phyloP scores from a whole-genome alignment of 805 yeast genomes.

The Grigorovia yakushimaensis region DNA sequence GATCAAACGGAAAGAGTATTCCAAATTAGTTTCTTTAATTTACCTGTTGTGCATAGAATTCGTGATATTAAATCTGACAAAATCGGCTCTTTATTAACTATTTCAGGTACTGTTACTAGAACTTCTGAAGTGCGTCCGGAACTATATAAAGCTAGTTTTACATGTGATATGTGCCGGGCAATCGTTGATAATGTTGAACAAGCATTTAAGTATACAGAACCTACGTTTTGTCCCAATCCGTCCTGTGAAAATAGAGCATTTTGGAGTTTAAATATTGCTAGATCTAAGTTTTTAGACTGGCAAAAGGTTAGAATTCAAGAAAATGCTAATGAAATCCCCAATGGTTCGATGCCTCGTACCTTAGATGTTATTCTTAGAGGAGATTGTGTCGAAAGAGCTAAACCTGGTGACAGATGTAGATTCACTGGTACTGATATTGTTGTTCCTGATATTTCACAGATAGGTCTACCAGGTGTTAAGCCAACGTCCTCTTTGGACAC shows the following conservation, averaged over 20 bases:
- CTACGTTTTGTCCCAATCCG: constrained; percentile 82
- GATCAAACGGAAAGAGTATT: constrained; percentile 63
- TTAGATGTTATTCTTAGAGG: constrained; percentile 88
- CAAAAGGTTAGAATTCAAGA: constrained; percentile 93
- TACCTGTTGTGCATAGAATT: constrained; percentile 74
- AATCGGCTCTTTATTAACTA: constrained; percentile 73
- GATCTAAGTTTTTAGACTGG: constrained; percentile 91
- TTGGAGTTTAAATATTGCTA: constrained; percentile 76
- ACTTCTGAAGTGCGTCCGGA: constrained; percentile 97
- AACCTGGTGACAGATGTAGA: constrained; percentile 92
- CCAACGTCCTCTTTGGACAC: constrained; percentile 72
- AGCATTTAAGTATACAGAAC: constrained; percentile 87
- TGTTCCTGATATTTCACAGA: constrained; percentile 86
- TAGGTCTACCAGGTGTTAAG: constrained; percentile 91
- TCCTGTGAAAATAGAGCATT: constrained; percentile 76
- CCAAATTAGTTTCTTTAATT: constrained; percentile 79
- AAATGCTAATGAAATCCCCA: constrained; percentile 92
- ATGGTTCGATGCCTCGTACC: constrained; percentile 98
- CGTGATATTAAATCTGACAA: constrained; percentile 85
- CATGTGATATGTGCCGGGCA: constrained; percentile 82
- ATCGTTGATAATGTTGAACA: constrained; percentile 86
- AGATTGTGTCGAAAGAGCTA: constrained; percentile 89
- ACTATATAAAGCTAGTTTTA: constrained; percentile 72
- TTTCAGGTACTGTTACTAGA: constrained; percentile 92
- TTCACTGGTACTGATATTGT: constrained; percentile 94